Conservation (phyloP, 163 green algal genomes). For the Coccomyxa subellipsoidea region DNA sequence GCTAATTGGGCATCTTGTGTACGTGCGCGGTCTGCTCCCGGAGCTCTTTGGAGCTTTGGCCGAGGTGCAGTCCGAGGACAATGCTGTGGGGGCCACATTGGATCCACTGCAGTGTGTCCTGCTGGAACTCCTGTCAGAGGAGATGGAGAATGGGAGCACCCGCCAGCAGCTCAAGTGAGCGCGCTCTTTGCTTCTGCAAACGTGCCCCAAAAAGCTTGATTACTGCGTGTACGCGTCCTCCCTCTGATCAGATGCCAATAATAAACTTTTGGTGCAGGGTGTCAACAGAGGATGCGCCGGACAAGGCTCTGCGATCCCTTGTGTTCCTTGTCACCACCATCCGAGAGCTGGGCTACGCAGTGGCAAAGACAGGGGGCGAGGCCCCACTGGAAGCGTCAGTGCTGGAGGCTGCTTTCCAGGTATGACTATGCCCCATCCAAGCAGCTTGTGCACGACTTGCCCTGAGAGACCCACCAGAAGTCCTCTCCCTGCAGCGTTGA, state of each 20-base stretch:
- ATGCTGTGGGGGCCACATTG: neutral
- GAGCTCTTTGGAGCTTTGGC: neutral
- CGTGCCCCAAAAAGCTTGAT: too few relatives aligned
- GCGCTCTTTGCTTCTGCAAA: neutral
- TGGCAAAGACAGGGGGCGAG: neutral
- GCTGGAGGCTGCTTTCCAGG: neutral
- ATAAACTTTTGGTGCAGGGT: too few relatives aligned
- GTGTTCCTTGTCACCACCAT: neutral
- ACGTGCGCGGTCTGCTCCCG: neutral
- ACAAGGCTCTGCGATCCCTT: neutral
- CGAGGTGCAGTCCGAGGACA: neutral
- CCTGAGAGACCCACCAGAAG: too few relatives aligned
- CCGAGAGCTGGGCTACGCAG: neutral
- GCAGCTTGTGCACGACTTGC: too few relatives aligned
- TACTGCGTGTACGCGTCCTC: too few relatives aligned
- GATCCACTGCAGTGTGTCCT: neutral
- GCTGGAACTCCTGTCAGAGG: neutral
- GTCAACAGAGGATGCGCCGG: neutral
- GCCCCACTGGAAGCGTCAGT: neutral
- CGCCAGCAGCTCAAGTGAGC: constrained; percentile 2
- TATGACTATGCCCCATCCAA: neutral
- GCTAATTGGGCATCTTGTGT: neutral
- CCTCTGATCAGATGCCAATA: too few relatives aligned
- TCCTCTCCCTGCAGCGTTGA: neutral
- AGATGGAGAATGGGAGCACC: constrained; percentile 7